phyloP scores from a whole-genome alignment of 2,329 filamentous ascomycete genomes.

The Ophiostoma angusticollis region DNA sequence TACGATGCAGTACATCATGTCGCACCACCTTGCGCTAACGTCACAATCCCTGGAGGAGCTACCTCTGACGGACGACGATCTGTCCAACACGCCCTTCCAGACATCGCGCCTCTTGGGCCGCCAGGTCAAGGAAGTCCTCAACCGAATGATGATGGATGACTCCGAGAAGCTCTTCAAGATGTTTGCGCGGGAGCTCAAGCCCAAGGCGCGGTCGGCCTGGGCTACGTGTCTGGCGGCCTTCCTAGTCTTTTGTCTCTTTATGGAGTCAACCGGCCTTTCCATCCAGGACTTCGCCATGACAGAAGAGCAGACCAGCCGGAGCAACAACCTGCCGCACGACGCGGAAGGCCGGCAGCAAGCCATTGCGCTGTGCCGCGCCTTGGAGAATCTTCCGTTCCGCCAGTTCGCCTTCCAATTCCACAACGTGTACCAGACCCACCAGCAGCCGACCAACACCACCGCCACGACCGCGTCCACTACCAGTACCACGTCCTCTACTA shows the following conservation, averaged over 20 bases:
- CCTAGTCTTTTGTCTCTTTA: constrained; percentile 43
- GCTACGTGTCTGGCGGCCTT: constrained; percentile 44
- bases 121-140: constrained; percentile 43
- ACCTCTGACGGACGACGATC: constrained; percentile 28
- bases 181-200: constrained; percentile 41
- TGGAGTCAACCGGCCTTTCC: constrained; percentile 43
- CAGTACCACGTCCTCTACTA: neutral
- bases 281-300: constrained; percentile 39
- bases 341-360: constrained; percentile 24
- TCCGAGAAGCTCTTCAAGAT: constrained; percentile 38
- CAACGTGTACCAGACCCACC: constrained; percentile 45
- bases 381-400: constrained; percentile 47
- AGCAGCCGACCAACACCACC: constrained; percentile 31
- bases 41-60: constrained; percentile 29
- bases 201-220: constrained; percentile 40
- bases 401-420: constrained; percentile 50
- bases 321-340: constrained; percentile 23
- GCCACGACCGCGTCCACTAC: neutral
- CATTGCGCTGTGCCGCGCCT: constrained; percentile 33
- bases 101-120: constrained; percentile 43
- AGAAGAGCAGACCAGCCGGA: constrained; percentile 36
- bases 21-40: constrained; percentile 40
- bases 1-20: constrained; percentile 44
- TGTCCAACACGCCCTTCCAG: constrained; percentile 30
- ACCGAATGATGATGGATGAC: constrained; percentile 40